These are phyloP conservation scores for Sporisorium exsertum DNA, from an alignment of 1,284 basidiomycete species.

Conservation along the genomic window DNA sequence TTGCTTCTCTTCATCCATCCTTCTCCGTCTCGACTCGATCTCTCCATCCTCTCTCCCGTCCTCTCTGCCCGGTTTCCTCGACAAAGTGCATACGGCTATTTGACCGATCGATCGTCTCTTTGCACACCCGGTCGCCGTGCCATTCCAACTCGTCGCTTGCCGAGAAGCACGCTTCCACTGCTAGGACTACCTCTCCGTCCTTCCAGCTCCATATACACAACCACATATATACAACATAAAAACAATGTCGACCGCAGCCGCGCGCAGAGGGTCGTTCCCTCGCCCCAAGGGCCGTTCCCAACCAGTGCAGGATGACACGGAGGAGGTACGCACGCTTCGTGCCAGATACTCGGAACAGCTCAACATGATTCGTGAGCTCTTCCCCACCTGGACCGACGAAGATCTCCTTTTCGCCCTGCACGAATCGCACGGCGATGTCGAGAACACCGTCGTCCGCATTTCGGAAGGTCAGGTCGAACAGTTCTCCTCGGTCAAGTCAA, in stretches of 20 bases:
- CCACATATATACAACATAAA: conserved; percentile 26
- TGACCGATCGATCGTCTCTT: conserved; percentile 16
- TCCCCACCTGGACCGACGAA: conserved; percentile 82
- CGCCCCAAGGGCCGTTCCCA: conserved; percentile 51
- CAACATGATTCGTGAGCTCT: conserved; percentile 79
- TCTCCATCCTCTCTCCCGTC: not conserved
- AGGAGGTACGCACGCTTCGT: conserved; percentile 63
- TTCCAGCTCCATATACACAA: conserved; percentile 21
- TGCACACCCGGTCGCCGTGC: conserved; percentile 27
- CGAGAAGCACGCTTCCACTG: conserved; percentile 17
- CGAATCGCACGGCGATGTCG: conserved; percentile 80
- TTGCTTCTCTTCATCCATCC: conserved; percentile 20
- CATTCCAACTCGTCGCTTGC: conserved; percentile 15
- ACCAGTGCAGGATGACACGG: conserved; percentile 64
- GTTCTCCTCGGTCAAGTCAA: conserved; percentile 86
- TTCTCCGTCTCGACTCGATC: conserved; percentile 7
- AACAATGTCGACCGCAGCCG: conserved; percentile 53
- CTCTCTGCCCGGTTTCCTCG: conserved; percentile 22
- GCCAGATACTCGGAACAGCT: conserved; percentile 70
- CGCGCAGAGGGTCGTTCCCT: conserved; percentile 55
- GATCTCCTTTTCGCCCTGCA: conserved; percentile 81
- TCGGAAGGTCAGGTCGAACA: conserved; percentile 83
- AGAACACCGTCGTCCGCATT: conserved; percentile 81
- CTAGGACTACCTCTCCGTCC: conserved; percentile 12
- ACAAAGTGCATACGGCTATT: conserved; percentile 39